These are phyloP conservation scores for Rugonectria rugulosa DNA, from an alignment of 2,329 filamentous ascomycete genomes.

Conservation along the genomic window DNA sequence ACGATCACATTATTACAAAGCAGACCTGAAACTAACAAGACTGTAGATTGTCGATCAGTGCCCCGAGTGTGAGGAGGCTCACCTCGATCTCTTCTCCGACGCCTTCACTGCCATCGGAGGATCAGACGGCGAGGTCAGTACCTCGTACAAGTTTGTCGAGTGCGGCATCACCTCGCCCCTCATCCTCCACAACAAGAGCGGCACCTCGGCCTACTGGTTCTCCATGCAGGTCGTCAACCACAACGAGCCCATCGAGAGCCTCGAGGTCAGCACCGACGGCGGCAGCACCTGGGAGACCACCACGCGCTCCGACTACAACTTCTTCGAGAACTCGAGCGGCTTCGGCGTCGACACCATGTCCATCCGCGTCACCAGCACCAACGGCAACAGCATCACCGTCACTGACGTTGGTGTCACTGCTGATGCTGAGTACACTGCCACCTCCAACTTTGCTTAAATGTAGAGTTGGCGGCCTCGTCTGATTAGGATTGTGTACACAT, in stretches of 20 bases:
- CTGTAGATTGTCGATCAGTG: slow-evolving; percentile 54
- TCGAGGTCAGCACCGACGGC: slow-evolving; percentile 69
- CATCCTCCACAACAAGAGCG: slow-evolving; percentile 53
- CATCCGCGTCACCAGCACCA: slow-evolving; percentile 62
- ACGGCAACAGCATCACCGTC: slow-evolving; percentile 59
- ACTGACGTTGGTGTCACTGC: slow-evolving; percentile 55
- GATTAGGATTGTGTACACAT: no score
- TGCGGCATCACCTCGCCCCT: slow-evolving; percentile 53
- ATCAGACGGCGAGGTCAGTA: slow-evolving; percentile 46
- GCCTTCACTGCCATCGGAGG: slow-evolving; percentile 50
- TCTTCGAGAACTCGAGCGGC: slow-evolving; percentile 66
- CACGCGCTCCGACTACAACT: slow-evolving; percentile 63
- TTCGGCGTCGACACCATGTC: slow-evolving; percentile 63
- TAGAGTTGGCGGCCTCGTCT: no score
- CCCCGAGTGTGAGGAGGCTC: slow-evolving; percentile 49
- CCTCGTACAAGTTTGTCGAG: slow-evolving; percentile 46
- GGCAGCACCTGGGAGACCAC: slow-evolving; percentile 67
- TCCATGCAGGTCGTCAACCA: slow-evolving; percentile 68
- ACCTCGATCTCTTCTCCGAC: slow-evolving; percentile 55
- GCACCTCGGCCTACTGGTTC: slow-evolving; percentile 52
- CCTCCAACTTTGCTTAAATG: slow-evolving; percentile 45
- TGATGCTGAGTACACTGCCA: slow-evolving; percentile 40
- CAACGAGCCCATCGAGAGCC: slow-evolving; percentile 60
- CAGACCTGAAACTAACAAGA: background rate
- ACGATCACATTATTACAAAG: background rate